Conservation (phyloP, 768 basidiomycete species). For the Suillus placidus region DNA sequence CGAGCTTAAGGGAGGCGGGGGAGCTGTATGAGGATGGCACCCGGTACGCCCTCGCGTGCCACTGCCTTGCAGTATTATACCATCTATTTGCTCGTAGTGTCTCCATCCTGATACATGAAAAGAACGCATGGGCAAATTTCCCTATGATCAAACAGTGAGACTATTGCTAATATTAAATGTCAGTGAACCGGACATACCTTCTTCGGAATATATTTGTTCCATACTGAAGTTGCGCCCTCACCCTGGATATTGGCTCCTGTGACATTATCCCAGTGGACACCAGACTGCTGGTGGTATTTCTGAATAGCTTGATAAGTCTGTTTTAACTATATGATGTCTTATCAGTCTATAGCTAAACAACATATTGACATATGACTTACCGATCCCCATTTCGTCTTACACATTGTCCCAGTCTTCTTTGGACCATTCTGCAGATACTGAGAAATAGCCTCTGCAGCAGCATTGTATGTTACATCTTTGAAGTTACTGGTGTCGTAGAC, state of each 20-base stretch:
- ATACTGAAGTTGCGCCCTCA: not conserved
- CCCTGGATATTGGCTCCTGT: not conserved
- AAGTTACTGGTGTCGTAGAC: not conserved
- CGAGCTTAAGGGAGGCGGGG: not conserved
- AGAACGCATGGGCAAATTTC: not conserved
- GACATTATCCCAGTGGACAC: not conserved
- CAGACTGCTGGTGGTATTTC: not conserved
- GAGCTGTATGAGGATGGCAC: not conserved
- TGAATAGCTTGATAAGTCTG: not conserved
- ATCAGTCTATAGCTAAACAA: not conserved
- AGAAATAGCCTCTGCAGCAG: not conserved
- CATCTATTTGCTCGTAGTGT: not conserved
- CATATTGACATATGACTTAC: not conserved
- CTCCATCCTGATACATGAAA: slow-evolving; percentile 1
- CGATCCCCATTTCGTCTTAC: not conserved
- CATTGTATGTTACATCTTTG: not conserved
- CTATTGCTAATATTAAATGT: not conserved
- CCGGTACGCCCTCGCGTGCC: not conserved
- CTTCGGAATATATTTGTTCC: not conserved
- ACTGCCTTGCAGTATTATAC: slow-evolving; percentile 1
- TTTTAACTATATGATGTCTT: not conserved
- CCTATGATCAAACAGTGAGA: not conserved
- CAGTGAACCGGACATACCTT: not conserved
- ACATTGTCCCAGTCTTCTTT: not conserved
- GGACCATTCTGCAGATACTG: not conserved